A percentile compares a stretch with the other conserved stretches of the same genome.
Conservation (phyloP, 805 yeast species). For the Kazachstania martiniae region DNA sequence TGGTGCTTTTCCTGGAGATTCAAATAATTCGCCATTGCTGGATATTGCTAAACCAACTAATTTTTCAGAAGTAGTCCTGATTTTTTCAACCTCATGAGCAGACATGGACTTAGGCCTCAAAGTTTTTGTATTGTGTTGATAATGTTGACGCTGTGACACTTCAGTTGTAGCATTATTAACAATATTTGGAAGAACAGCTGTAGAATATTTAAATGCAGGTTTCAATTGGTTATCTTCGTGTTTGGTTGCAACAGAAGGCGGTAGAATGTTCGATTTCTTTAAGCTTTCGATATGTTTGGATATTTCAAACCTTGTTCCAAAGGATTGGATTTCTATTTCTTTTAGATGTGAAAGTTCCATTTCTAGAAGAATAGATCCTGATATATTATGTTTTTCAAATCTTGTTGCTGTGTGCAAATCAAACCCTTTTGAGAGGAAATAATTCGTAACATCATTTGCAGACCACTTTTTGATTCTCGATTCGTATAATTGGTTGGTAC, state of each 20-base stretch:
- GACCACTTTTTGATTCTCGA: conserved; percentile 54
- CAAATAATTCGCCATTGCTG: conserved; percentile 25
- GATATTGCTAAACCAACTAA: conserved; percentile 8
- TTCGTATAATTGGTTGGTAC: conserved; percentile 1
- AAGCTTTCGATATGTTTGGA: conserved; percentile 76
- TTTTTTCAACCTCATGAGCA: background rate
- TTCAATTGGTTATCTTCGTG: too few species aligned
- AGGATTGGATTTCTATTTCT: conserved; percentile 82
- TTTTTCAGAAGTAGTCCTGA: conserved; percentile 4
- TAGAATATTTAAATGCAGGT: background rate
- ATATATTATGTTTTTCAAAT: conserved; percentile 77
- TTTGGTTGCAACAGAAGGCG: background rate
- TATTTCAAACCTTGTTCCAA: conserved; percentile 90
- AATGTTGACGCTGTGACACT: too few species aligned
- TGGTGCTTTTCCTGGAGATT: conserved; percentile 65
- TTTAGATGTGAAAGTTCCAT: conserved; percentile 77
- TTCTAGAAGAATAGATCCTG: conserved; percentile 76
- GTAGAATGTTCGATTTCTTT: conserved; percentile 6
- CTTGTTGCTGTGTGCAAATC: conserved; percentile 59
- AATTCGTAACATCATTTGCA: conserved; percentile 72
- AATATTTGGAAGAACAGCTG: background rate
- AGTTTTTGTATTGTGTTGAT: too few species aligned
- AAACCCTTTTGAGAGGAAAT: conserved; percentile 62
- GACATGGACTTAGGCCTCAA: background rate
- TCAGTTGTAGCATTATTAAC: background rate